A percentile compares a stretch with the other conserved stretches of the same genome.
These are phyloP conservation scores for Solanum arcanum DNA, from an alignment of 257 asterid genomes.

Conservation along the genomic window DNA sequence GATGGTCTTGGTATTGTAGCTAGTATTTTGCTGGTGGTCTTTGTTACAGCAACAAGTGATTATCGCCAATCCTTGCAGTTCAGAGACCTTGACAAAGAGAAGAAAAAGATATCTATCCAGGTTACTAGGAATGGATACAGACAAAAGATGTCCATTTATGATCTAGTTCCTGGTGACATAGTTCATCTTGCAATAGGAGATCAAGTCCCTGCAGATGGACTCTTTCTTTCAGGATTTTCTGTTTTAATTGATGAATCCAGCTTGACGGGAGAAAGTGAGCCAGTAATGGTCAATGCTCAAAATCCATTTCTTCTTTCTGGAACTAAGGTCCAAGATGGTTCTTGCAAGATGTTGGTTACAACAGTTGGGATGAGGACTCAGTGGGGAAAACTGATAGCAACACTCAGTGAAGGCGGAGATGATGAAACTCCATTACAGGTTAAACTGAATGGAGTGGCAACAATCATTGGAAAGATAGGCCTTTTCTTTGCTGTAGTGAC, in stretches of 20 bases:
- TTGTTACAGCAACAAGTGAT: conserved; percentile 11
- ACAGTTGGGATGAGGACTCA: conserved; percentile 15
- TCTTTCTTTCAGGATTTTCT: conserved; percentile 11
- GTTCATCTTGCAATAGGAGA: conserved; percentile 11
- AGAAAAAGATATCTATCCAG: conserved; percentile 5
- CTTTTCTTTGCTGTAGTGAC: conserved; percentile 9
- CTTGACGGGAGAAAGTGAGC: conserved; percentile 11
- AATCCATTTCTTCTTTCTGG: conserved; percentile 13
- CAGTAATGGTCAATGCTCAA: conserved; percentile 2
- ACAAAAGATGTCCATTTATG: conserved; percentile 8
- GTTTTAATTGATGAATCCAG: conserved; percentile 8
- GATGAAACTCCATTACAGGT: conserved; percentile 10
- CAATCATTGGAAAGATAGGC: conserved; percentile 7
- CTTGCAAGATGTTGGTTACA: conserved; percentile 7
- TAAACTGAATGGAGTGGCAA: conserved; percentile 8
- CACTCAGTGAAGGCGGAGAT: conserved; percentile 8
- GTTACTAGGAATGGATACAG: conserved; percentile 3
- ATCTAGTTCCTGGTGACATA: conserved; percentile 8
- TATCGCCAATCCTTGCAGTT: conserved; percentile 9
- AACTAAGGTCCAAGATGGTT: conserved; percentile 8
- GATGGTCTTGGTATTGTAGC: conserved; percentile 12
- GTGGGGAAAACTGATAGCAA: conserved; percentile 8
- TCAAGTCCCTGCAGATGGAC: conserved; percentile 13
- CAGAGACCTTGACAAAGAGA: conserved; percentile 11
- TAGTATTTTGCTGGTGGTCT: conserved; percentile 5